These are phyloP conservation scores for Phoenix dactylifera DNA, from an alignment of 176 grass and related monocot genomes.

Conservation along the genomic window DNA sequence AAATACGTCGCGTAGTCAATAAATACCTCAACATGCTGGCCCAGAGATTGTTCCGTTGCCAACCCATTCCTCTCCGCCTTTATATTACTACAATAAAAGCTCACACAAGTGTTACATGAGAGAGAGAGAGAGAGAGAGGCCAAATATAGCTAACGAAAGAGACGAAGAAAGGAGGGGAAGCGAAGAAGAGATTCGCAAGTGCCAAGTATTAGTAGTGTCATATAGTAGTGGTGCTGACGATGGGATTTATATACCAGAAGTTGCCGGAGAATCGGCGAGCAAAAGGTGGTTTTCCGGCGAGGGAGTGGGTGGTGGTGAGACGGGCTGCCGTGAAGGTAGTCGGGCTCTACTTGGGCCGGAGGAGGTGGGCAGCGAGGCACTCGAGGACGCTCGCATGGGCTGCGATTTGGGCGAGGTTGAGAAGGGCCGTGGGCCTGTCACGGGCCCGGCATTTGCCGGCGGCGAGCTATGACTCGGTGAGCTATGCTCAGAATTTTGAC, in stretches of 20 bases:
- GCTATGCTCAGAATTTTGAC: constrained; percentile 61
- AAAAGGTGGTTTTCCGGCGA: not conserved
- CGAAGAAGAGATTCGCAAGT: too few relatives aligned
- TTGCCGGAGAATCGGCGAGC: not conserved
- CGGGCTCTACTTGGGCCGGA: constrained; percentile 13
- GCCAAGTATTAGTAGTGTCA: too few relatives aligned
- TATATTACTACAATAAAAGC: too few relatives aligned
- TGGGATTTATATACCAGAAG: constrained; percentile 3
- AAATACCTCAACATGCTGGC: too few relatives aligned
- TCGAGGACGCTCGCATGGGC: constrained; percentile 21
- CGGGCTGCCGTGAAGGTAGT: constrained; percentile 23
- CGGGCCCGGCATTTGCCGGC: not conserved
- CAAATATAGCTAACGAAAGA: too few relatives aligned
- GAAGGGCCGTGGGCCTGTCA: not conserved
- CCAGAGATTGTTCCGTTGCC: too few relatives aligned
- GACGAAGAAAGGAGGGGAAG: too few relatives aligned
- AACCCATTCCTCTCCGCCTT: too few relatives aligned
- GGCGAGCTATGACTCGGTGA: constrained; percentile 25
- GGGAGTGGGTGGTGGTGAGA: constrained; percentile 29
- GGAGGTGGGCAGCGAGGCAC: constrained; percentile 9
- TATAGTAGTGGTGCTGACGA: too few relatives aligned
- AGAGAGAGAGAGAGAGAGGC: too few relatives aligned
- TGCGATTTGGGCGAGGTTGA: constrained; percentile 19
- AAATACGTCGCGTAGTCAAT: too few relatives aligned
- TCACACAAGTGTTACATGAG: too few relatives aligned